Base-by-base conservation (phyloP, 1,284 basidiomycete genomes). In the Heterobasidion occidentale region DNA sequence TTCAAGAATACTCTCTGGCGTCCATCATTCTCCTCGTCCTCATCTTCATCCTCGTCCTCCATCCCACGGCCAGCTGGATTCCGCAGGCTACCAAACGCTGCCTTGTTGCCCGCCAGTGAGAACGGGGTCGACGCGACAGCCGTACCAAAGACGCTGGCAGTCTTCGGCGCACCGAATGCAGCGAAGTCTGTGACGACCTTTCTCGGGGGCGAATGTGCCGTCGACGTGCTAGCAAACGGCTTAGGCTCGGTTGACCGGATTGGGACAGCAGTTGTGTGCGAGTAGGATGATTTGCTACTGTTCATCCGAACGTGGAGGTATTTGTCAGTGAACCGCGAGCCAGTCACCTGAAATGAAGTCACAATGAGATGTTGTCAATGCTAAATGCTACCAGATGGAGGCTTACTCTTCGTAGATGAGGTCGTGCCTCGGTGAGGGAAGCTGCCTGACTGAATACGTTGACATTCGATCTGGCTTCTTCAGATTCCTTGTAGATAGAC, bases 251-350 rank as follows among this genome's bases (percentile, higher is more conserved):
- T 69, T 17, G 73, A 71, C 51, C 78, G 78, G 14, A 76, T 70
- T 33, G 79, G 78, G 14, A 76, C 71, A 53, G 79, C 72, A 12
- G 79, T 73, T 59, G 77, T 58, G 70, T 81, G 77, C 6, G 69
- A 67, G 56, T 75, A 73, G 8, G 76, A 71, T 57, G 72, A 74
- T 52, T 85, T 77, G 14, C 77, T 71, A 52, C 78, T 70, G 35
- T 77, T 72, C 67, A 88, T 83, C 48, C 90, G 81, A 27, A 88
- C 82, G 63, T 84, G 81, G 56, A 96, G 80, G 70, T 97, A 97
- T 70, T 94, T 94, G 65, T 97, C 94, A 20, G 94, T 97, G 73
- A 97, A 93, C 2, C 94, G 86, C 35, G 90, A 91, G 15, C 92
- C 92, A 50, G 86, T 83, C n/a, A 96, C 89, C 92, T 95, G 61